Percentiles rank a stretch among this genome's conserved stretches.
Evolutionary conservation across 2,329 filamentous ascomycete genomes (phyloP).

Genomic region (Colletotrichum agaves): DNA sequence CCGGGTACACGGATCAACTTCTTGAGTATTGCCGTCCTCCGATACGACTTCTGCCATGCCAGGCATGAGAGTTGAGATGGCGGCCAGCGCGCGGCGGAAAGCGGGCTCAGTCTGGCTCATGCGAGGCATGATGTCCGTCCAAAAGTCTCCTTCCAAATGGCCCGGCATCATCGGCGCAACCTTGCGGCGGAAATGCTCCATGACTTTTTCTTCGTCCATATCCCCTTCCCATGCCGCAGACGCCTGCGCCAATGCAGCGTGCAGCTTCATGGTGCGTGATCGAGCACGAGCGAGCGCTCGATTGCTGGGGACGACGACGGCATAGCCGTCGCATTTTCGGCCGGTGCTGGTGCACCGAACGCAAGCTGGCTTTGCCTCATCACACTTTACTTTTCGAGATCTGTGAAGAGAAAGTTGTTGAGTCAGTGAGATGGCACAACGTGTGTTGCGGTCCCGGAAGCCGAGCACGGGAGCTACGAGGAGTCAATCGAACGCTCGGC

Average conservation of each 20-base stretch:
- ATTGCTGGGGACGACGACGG: conserved; percentile 34
- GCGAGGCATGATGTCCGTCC: conserved; percentile 57
- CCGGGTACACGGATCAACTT: conserved; percentile 1
- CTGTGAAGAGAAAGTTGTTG: conserved; percentile 43
- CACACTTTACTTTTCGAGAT: conserved; percentile 67
- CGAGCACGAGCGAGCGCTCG: conserved; percentile 31
- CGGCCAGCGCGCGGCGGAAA: conserved; percentile 61
- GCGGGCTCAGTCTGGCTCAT: conserved; percentile 57
- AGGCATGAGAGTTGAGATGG: conserved; percentile 53
- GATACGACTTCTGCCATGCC: conserved; percentile 2
- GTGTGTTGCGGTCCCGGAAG: not conserved
- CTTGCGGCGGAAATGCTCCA: conserved; percentile 48
- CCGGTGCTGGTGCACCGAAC: conserved; percentile 64
- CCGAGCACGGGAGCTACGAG: not conserved
- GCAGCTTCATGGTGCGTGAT: conserved; percentile 33
- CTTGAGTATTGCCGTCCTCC: conserved; percentile 4
- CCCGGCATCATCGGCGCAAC: conserved; percentile 50
- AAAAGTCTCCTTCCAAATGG: conserved; percentile 57
- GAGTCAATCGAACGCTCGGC: no score
- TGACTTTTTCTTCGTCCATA: conserved; percentile 41
- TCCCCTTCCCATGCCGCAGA: conserved; percentile 24
- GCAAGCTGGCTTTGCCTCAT: conserved; percentile 64
- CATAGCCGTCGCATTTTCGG: conserved; percentile 67
- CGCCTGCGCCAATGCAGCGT: conserved; percentile 27
- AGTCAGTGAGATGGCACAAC: not conserved